Conservation (phyloP, 192 early-diverging fungal genomes). For the Fimicolochytrium jonesii region DNA sequence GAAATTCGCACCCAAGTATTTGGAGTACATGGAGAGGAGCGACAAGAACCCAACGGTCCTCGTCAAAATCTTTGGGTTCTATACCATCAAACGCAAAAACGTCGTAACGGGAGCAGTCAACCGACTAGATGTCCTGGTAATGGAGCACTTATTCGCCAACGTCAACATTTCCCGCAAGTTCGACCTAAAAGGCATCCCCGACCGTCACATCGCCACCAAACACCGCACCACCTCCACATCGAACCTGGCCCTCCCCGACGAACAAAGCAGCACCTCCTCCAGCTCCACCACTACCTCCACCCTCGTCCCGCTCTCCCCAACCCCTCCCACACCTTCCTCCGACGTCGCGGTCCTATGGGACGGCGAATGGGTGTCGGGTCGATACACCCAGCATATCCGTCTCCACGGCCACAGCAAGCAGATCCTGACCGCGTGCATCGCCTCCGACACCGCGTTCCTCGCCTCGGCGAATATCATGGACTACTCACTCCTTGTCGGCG, state of each 20-base stretch:
- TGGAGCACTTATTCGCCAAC: conserved; percentile 48
- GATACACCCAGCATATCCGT: conserved; percentile 39
- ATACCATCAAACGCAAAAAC: conserved; percentile 43
- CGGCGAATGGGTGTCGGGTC: conserved; percentile 33
- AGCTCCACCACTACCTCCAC: no score
- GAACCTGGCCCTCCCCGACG: conserved; percentile 61
- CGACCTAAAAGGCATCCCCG: conserved; percentile 73
- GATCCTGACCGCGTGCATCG: conserved; percentile 30
- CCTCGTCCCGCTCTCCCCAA: no score
- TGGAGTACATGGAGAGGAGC: conserved; percentile 36
- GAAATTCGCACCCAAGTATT: conserved; percentile 49
- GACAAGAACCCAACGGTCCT: conserved; percentile 40
- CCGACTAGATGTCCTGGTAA: conserved; percentile 46
- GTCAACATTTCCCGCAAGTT: conserved; percentile 53
- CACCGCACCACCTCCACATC: conserved; percentile 35
- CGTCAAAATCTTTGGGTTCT: conserved; percentile 49
- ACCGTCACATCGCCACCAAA: conserved; percentile 46
- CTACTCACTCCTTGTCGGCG: conserved; percentile 46
- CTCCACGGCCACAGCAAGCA: conserved; percentile 36
- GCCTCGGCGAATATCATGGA: conserved; percentile 43
- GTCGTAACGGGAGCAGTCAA: conserved; percentile 24
- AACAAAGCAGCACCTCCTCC: no score
- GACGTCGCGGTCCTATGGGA: conserved; percentile 40
- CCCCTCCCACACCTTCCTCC: no score
- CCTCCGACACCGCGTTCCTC: conserved; percentile 37